phyloP scores from a whole-genome alignment of 495 filamentous ascomycete genomes.

The Aspergillus conjunctus region DNA sequence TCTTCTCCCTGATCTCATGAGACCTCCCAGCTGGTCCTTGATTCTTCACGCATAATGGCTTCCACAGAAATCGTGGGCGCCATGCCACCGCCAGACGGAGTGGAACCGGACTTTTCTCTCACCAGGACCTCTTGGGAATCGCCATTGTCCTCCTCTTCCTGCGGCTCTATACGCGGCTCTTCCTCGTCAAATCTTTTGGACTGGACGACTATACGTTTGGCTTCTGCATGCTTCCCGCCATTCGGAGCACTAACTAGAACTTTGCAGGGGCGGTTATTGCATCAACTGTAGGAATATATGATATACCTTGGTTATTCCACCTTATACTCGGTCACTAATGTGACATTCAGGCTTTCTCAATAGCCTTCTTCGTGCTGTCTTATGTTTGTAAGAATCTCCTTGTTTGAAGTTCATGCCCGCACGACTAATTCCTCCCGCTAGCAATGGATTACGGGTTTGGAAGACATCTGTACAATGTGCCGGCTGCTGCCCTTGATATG shows the following conservation, averaged over 20 bases:
- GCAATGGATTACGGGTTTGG: slow-evolving; percentile 12
- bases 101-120: slow-evolving; percentile 4
- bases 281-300: slow-evolving; percentile 3
- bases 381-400: neutral
- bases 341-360: neutral
- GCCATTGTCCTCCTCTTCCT: slow-evolving; percentile 1
- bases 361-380: slow-evolving; percentile 5
- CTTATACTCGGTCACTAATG: neutral
- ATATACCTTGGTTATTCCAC: neutral
- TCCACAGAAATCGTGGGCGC: slow-evolving; percentile 4
- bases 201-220: slow-evolving; percentile 9
- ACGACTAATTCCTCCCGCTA: neutral
- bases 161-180: slow-evolving; percentile 8
- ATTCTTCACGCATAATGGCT: neutral
- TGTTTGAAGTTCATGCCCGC: no score
- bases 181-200: slow-evolving; percentile 6
- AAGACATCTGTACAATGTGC: slow-evolving; percentile 5
- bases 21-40: no score
- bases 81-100: slow-evolving; percentile 2
- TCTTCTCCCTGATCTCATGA: neutral
- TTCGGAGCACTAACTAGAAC: neutral
- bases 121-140: slow-evolving; percentile 5
- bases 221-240: neutral
- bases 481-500: neutral
- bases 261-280: slow-evolving; percentile 3